Base-by-base conservation (phyloP, 2,329 filamentous ascomycete genomes). In the Talaromyces atroroseus region DNA sequence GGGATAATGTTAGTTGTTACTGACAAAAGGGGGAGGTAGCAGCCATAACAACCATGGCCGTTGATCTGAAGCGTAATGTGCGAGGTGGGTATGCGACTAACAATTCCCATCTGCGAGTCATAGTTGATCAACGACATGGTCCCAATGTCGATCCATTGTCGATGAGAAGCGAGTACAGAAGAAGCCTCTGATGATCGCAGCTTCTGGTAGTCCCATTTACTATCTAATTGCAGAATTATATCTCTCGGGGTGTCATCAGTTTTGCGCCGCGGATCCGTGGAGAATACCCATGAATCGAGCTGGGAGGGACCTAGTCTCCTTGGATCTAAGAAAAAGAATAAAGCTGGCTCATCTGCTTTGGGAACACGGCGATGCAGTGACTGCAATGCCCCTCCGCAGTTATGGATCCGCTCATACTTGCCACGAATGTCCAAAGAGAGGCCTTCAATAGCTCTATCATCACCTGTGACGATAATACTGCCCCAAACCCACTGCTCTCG, bases 251-350 rank as follows among this genome's bases (percentile, higher is more conserved):
- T 74, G 18, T 78, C 76, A 38, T 77, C 76, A 14, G 75, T 68
- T 6, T 80, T 68, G 4, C 76, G 71, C 8, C 69, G 66, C 56
- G 76, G 76, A 48, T 80, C 74, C 6, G 74, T 61, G 1, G 82
- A 77, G 62, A 88, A 83, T 0, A 86, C 78, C 61, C 84, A 85
- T 1, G 66, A 66, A 63, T 87, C 83, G 5, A 77, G 56, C 0
- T 71, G 64, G 0, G 74, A 66, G 26, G 77, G 65, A 0, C 78
- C 78, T 36, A 79, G 72, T 16, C 76, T 76, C 5, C 75, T 70
- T 0, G 82, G 80, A 54, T 87, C 82, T 2, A 84, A 68, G 62
- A 85, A 86, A 2, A 87, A 66, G 60, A 78, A 87, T 0, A 85
- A 54, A 1, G 72, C 64, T 8, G 50, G 62, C 7, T 50, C 20